These are phyloP conservation scores for Musa balbisiana DNA, from an alignment of 202 grass and related monocot genomes.

Conservation along the genomic window DNA sequence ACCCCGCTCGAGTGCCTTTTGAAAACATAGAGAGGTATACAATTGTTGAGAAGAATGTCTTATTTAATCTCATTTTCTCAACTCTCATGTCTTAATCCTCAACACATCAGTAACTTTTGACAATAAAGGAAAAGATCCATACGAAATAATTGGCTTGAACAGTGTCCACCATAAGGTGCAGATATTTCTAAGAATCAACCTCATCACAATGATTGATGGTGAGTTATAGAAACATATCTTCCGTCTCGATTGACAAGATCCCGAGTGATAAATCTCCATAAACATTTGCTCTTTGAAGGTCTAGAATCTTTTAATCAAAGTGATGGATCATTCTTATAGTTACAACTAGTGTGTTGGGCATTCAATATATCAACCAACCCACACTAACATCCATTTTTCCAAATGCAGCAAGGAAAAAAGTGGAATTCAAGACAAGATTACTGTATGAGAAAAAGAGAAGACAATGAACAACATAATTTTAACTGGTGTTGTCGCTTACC, in stretches of 20 bases:
- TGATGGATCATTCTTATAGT: background rate
- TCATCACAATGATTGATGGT: too few relatives aligned
- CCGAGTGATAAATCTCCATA: too few relatives aligned
- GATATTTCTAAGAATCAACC: too few relatives aligned
- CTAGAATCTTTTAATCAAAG: too few relatives aligned
- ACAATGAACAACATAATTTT: background rate
- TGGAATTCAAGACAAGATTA: background rate
- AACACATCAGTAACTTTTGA: background rate
- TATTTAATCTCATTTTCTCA: background rate
- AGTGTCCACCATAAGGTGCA: too few relatives aligned
- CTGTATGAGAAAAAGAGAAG: background rate
- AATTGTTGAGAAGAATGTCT: too few relatives aligned
- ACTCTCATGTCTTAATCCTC: background rate
- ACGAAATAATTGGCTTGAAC: background rate
- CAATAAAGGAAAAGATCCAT: background rate
- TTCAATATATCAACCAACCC: background rate
- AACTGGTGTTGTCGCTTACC: constrained; percentile 30
- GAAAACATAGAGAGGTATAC: too few relatives aligned
- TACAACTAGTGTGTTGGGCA: background rate
- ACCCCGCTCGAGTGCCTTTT: too few relatives aligned
- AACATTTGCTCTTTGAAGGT: too few relatives aligned
- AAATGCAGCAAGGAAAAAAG: background rate
- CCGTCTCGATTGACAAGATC: too few relatives aligned
- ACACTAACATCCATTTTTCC: background rate
- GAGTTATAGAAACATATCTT: too few relatives aligned